phyloP scores from a whole-genome alignment of 495 filamentous ascomycete genomes.

The Aspergillus nanangensis region DNA sequence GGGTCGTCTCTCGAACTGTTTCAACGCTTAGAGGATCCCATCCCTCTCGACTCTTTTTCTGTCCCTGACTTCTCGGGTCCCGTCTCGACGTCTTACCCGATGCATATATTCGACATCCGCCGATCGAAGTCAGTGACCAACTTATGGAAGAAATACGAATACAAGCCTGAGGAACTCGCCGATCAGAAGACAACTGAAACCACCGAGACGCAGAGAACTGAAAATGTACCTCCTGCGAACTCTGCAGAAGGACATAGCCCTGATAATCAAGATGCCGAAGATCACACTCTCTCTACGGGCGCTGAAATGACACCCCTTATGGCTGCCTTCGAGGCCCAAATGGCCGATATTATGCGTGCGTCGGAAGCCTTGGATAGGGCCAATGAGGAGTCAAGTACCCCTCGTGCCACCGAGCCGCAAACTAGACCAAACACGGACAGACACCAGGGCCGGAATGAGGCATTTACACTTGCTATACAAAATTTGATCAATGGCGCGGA shows the following conservation, averaged over 20 bases:
- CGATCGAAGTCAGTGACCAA: conserved; percentile 39
- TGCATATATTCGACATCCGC: conserved; percentile 47
- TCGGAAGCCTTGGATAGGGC: conserved; percentile 13
- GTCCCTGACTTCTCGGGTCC: conserved; percentile 11
- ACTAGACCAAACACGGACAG: conserved; percentile 11
- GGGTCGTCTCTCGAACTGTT: conserved; percentile 48
- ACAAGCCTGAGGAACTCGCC: not conserved
- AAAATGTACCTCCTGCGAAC: no score
- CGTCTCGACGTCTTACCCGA: conserved; percentile 19
- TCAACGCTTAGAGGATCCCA: conserved; percentile 44
- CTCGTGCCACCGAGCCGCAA: conserved; percentile 11
- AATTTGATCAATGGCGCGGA: conserved; percentile 33
- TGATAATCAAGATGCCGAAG: no score
- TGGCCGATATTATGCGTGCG: conserved; percentile 38
- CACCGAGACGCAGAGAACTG: no score
- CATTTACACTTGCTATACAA: conserved; percentile 28
- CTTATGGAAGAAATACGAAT: conserved; percentile 36
- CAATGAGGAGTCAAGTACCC: conserved; percentile 9
- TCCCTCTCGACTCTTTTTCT: not conserved
- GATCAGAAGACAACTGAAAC: conserved; percentile 5
- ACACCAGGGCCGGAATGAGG: conserved; percentile 21
- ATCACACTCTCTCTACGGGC: no score
- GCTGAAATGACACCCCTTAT: conserved; percentile 36
- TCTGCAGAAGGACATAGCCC: no score
- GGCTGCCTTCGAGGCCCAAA: conserved; percentile 48